Percentiles rank a stretch among this genome's conserved stretches.
phyloP scores from a whole-genome alignment of 306 rosid genomes.

The Vigna trinervia region DNA sequence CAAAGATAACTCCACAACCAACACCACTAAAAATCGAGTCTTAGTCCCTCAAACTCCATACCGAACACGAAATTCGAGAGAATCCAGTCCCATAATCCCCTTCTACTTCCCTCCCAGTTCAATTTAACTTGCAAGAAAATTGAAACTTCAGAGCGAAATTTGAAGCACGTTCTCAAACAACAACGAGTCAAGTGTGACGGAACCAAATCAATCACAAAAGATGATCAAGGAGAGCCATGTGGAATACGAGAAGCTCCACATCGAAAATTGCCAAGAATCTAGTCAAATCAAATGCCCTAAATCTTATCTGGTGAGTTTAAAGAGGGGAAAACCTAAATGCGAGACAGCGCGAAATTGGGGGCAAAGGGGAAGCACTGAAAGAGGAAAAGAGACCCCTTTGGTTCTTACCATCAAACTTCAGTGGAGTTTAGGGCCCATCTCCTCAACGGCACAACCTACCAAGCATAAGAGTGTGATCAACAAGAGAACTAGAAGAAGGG shows the following conservation, averaged over 20 bases:
- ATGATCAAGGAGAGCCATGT: slow-evolving; percentile 46
- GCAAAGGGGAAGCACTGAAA: slow-evolving; percentile 63
- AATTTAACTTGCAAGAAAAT: background rate
- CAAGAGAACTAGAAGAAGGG: slow-evolving; percentile 48
- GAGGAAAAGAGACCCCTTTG: slow-evolving; percentile 59
- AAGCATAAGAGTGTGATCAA: slow-evolving; percentile 70
- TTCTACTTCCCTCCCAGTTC: slow-evolving; percentile 17
- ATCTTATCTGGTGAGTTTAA: slow-evolving; percentile 45
- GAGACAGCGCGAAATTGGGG: slow-evolving; percentile 59
- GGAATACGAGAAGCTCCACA: slow-evolving; percentile 42
- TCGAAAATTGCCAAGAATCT: slow-evolving; percentile 42
- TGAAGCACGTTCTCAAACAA: background rate
- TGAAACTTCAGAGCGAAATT: too few relatives aligned
- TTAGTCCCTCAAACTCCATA: slow-evolving; percentile 55
- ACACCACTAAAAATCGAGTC: slow-evolving; percentile 48
- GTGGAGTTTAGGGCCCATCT: slow-evolving; percentile 90
- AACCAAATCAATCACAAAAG: slow-evolving; percentile 41
- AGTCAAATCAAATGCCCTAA: slow-evolving; percentile 49
- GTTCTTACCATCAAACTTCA: slow-evolving; percentile 57
- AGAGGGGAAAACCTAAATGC: slow-evolving; percentile 54
- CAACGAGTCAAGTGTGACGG: slow-evolving; percentile 36
- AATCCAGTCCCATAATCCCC: slow-evolving; percentile 40
- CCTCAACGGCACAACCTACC: slow-evolving; percentile 76
- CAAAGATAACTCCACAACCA: slow-evolving; percentile 31
- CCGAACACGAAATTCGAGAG: slow-evolving; percentile 44